Conservation (phyloP, 2,329 filamentous ascomycete genomes). For the Claviceps pazoutovae region DNA sequence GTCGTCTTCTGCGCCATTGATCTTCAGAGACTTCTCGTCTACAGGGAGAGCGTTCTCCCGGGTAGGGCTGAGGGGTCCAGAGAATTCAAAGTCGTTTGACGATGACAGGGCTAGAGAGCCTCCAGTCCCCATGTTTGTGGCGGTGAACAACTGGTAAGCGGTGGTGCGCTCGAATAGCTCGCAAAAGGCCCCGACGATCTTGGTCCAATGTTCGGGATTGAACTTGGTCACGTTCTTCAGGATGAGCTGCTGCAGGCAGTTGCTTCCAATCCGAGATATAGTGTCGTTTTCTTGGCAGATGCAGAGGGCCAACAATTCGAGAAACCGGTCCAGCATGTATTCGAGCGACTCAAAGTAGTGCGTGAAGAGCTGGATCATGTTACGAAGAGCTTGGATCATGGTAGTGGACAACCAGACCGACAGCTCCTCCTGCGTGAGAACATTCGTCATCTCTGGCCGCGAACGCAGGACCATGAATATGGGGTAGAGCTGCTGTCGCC, state of each 20-base stretch:
- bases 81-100: constrained; percentile 38
- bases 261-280: constrained; percentile 92
- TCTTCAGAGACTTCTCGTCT: constrained; percentile 45
- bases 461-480: constrained; percentile 98
- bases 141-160: constrained; percentile 87
- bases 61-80: constrained; percentile 28
- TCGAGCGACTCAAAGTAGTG: constrained; percentile 95
- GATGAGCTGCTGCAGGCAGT: constrained; percentile 92
- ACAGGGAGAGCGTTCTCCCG: constrained; percentile 21
- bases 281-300: constrained; percentile 99
- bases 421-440: constrained; percentile 87
- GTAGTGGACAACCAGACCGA: constrained; percentile 98
- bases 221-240: constrained; percentile 94
- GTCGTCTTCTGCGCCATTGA: constrained; percentile 39
- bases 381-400: constrained; percentile 95
- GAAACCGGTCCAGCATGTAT: constrained; percentile 95
- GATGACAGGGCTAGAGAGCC: constrained; percentile 36
- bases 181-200: constrained; percentile 91
- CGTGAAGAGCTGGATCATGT: constrained; percentile 97
- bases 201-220: constrained; percentile 71
- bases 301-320: constrained; percentile 85
- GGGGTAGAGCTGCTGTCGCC: constrained; percentile 90
- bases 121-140: constrained; percentile 45
- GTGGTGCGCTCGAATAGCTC: constrained; percentile 92
- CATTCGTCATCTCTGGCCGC: constrained; percentile 90